phyloP scores from a whole-genome alignment of 176 grass and related monocot species.

The Zizania latifolia region DNA sequence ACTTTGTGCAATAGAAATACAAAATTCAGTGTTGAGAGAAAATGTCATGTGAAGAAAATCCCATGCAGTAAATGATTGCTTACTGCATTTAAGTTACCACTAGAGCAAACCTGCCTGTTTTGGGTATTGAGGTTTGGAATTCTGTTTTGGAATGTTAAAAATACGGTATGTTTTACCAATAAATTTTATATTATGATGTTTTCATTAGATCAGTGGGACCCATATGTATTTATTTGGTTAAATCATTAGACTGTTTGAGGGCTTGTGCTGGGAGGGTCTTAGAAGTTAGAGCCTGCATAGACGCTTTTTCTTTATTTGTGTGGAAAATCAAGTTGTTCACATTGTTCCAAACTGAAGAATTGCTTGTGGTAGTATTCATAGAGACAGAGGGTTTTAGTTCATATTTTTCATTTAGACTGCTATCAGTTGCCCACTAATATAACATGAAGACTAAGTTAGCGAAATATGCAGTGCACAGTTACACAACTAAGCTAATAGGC shows the following conservation, averaged over 20 bases:
- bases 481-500: background rate
- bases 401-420: background rate
- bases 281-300: background rate
- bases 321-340: background rate
- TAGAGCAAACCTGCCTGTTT: conserved; percentile 1
- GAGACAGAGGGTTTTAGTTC: background rate
- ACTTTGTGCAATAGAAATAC: too few relatives aligned
- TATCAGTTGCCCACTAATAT: background rate
- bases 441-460: too few relatives aligned
- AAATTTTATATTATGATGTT: background rate
- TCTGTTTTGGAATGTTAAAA: background rate
- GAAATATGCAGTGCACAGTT: too few relatives aligned
- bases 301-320: background rate
- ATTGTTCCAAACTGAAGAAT: background rate
- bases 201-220: background rate
- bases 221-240: background rate
- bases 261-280: background rate
- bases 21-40: too few relatives aligned
- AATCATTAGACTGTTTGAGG: background rate
- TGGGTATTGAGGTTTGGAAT: background rate
- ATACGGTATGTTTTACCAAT: background rate
- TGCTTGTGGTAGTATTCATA: background rate
- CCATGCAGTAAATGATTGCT: background rate
- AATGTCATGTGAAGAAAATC: background rate
- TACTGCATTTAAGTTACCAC: conserved; percentile 5